Evolutionary conservation across 2,329 filamentous ascomycete genomes (phyloP).

Genomic region (Nakataea oryzae): DNA sequence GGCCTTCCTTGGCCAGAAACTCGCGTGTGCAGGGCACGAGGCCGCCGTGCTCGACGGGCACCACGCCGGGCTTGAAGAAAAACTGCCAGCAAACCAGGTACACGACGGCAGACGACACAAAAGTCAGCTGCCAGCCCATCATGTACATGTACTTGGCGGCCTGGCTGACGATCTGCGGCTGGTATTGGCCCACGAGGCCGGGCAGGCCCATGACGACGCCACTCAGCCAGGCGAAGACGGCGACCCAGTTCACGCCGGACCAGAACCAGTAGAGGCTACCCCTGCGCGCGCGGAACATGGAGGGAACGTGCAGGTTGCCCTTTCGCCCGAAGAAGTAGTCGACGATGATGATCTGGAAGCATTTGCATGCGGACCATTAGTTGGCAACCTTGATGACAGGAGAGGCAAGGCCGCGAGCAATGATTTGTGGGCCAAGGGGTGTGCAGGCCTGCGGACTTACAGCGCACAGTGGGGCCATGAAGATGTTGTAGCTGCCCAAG

Average conservation of each 20-base stretch:
- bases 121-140: conserved; percentile 21
- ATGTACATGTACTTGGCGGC: conserved; percentile 19
- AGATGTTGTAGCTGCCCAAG: conserved; percentile 11
- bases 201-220: conserved; percentile 22
- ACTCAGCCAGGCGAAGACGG: conserved; percentile 18
- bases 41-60: conserved; percentile 10
- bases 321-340: conserved; percentile 13
- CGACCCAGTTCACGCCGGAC: conserved; percentile 22
- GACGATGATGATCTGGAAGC: conserved; percentile 1
- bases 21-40: conserved; percentile 13
- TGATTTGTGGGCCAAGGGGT: too few relatives aligned
- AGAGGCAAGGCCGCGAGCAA: too few relatives aligned
- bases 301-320: conserved; percentile 9
- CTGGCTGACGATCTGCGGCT: conserved; percentile 15
- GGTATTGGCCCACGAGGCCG: conserved; percentile 21
- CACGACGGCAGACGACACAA: conserved; percentile 14
- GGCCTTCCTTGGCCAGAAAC: conserved; percentile 9
- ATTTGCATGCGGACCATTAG: too few relatives aligned
- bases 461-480: conserved; percentile 8
- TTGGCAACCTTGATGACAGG: too few relatives aligned
- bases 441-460: background rate
- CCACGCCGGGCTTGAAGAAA: conserved; percentile 13
- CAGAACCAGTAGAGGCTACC: conserved; percentile 16
- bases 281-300: background rate
- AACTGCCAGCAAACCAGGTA: conserved; percentile 12